A percentile compares a stretch with the other conserved stretches of the same genome.
Evolutionary conservation across 2,329 filamentous ascomycete genomes (phyloP).

Genomic region (Cladosporium sphaerospermum): DNA sequence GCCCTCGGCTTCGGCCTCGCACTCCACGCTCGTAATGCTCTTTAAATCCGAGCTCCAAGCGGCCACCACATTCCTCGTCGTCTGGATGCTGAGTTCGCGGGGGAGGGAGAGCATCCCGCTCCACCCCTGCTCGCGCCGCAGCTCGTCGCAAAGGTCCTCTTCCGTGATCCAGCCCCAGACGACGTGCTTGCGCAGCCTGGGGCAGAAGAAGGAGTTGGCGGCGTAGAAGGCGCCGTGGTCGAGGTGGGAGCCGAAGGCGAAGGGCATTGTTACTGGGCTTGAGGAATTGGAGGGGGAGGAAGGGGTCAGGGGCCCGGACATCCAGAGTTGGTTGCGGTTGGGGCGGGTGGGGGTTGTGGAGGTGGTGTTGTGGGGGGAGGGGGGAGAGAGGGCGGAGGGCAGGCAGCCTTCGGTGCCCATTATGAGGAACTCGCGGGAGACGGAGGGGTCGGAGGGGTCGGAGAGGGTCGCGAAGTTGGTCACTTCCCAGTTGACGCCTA

Average conservation of each 20-base stretch:
- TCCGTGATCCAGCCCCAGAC: slow-evolving; percentile 48
- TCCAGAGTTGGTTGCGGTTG: slow-evolving; percentile 38
- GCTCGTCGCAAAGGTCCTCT: slow-evolving; percentile 41
- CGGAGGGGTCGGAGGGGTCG: slow-evolving; percentile 23
- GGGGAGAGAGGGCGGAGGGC: slow-evolving; percentile 14
- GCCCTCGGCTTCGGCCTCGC: slow-evolving; percentile 1
- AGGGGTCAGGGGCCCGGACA: slow-evolving; percentile 32
- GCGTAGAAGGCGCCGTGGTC: slow-evolving; percentile 47
- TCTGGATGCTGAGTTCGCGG: slow-evolving; percentile 38
- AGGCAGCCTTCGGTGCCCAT: slow-evolving; percentile 42
- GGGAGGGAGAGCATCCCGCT: slow-evolving; percentile 45
- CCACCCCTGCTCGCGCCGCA: slow-evolving; percentile 44
- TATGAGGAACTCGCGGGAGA: slow-evolving; percentile 37
- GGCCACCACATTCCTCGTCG: slow-evolving; percentile 32
- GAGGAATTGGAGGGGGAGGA: not conserved
- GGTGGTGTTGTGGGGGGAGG: slow-evolving; percentile 4
- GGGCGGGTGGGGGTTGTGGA: slow-evolving; percentile 21
- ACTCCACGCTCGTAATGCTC: slow-evolving; percentile 39
- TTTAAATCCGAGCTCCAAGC: slow-evolving; percentile 33
- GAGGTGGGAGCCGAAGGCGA: slow-evolving; percentile 40
- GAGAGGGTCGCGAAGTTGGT: slow-evolving; percentile 41
- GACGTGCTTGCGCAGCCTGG: slow-evolving; percentile 35
- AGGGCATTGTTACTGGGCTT: slow-evolving; percentile 25
- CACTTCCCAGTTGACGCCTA: slow-evolving; percentile 49
- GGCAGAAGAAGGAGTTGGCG: slow-evolving; percentile 45